These are phyloP conservation scores for Cryptosporidium xiaoi DNA, from an alignment of 169 alveolate genomes.

Conservation along the genomic window DNA sequence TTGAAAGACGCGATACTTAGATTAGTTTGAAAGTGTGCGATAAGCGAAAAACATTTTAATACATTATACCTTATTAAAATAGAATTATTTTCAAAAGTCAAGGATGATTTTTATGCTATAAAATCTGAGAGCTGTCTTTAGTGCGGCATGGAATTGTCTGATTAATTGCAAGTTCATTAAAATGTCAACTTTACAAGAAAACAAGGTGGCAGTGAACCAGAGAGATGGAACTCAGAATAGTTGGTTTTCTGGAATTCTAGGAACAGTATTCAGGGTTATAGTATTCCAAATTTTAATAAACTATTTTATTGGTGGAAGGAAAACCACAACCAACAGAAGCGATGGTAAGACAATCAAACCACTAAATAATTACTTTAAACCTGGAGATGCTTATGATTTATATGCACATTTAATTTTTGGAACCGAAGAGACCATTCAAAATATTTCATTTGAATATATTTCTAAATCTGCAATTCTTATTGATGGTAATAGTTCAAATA, in stretches of 20 bases:
- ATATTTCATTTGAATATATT: conserved; percentile 65
- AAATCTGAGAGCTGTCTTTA: too few species aligned
- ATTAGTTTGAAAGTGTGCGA: too few species aligned
- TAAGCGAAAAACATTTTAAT: too few species aligned
- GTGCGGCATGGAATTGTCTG: too few species aligned
- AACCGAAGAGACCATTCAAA: conserved; percentile 75
- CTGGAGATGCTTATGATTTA: conserved; percentile 78
- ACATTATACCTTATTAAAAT: too few species aligned
- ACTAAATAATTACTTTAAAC: conserved; percentile 74
- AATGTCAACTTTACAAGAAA: conserved; percentile 23
- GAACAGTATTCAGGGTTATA: conserved; percentile 75
- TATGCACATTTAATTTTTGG: conserved; percentile 76
- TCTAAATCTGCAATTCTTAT: conserved; percentile 69
- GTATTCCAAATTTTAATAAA: conserved; percentile 78
- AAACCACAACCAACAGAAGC: conserved; percentile 45
- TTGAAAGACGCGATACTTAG: too few species aligned
- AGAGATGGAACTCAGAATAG: conserved; percentile 21
- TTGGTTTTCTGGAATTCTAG: conserved; percentile 63
- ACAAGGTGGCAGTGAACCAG: neutral
- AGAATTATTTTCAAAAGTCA: too few species aligned
- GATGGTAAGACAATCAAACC: conserved; percentile 52
- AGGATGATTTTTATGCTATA: too few species aligned
- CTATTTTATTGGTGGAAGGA: conserved; percentile 79
- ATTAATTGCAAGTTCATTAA: neutral
- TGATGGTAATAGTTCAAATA: conserved; percentile 58